Conservation (phyloP, 225 moss, liverwort and hornwort genomes). For the Asterella californica region DNA sequence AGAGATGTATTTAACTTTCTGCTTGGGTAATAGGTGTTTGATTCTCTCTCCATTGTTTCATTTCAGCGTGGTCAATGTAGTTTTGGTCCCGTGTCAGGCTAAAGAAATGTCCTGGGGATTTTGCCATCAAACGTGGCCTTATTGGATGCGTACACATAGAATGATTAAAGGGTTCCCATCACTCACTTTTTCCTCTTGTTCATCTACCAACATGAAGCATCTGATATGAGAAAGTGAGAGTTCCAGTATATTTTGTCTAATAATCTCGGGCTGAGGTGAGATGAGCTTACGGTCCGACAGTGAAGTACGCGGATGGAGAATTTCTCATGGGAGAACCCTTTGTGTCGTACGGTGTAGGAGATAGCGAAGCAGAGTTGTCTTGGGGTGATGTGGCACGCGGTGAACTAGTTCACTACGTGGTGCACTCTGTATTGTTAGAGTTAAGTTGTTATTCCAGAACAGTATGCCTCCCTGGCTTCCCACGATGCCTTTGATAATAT, state of each 20-base stretch:
- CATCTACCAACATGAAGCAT: constrained; percentile 16
- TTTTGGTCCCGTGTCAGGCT: constrained; percentile 38
- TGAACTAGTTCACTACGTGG: constrained; percentile 11
- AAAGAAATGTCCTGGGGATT: constrained; percentile 32
- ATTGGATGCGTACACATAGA: constrained; percentile 31
- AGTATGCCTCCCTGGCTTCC: constrained; percentile 8
- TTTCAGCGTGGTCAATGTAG: constrained; percentile 35
- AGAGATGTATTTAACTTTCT: constrained; percentile 95
- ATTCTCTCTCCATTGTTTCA: constrained; percentile 33
- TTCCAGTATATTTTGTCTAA: constrained; percentile 22
- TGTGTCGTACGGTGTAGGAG: constrained; percentile 16
- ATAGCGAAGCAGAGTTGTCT: constrained; percentile 12
- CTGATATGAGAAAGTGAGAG: constrained; percentile 16
- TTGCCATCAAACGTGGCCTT: constrained; percentile 33
- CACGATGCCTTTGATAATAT: constrained; percentile 4
- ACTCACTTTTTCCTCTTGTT: constrained; percentile 28
- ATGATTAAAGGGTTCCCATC: constrained; percentile 34
- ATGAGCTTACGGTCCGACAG: constrained; percentile 17
- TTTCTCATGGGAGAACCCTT: constrained; percentile 21
- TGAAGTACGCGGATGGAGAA: constrained; percentile 8
- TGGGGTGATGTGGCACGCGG: constrained; percentile 18
- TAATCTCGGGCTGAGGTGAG: constrained; percentile 17
- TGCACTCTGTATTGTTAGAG: constrained; percentile 16
- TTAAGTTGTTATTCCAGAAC: constrained; percentile 3
- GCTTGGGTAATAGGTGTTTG: constrained; percentile 31